Base-by-base conservation (phyloP, 345 rosid species). In the Salix koriyanagi region DNA sequence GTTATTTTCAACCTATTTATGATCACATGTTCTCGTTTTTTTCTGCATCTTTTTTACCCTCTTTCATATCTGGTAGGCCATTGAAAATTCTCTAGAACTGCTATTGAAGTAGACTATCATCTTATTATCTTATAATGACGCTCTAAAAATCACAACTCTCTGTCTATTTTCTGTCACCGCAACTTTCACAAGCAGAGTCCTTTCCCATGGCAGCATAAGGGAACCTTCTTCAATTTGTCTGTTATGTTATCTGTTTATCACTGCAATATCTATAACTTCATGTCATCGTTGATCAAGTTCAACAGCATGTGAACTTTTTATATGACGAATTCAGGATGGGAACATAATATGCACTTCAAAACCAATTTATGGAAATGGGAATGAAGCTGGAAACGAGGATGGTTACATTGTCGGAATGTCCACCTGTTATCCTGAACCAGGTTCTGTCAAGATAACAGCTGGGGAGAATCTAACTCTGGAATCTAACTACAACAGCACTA, bases 341-440 rank as follows among this genome's bases (percentile, higher is more conserved):
- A 80, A 79, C 32, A 79, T 67, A 13, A 81, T 93, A 28, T 93
- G 93, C 77, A 79, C 89, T 77, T 95, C 99, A 13, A 48, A 77
- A 23, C 87, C 98, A 0, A 79, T 36, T 48, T 95, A 93, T 65
- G 99, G 99, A 15, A 75, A 82, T 28, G 97, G 97, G 74, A 79
- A 56, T 16, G 93, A 91, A 82, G 88, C 91, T 10, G 99, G 97
- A 75, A 87, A 95, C 37, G 99, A 95, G 84, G 86, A 87, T 74
- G 99, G 97, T 72, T 95, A 93, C 65, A 82, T 95, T 36, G 97
- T 95, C 32, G 99, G 99, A 82, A 93, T 95, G 99, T 87, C 99
- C 5, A 77, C 97, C 37, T 95, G 96, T 85, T 91, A 91, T 83
- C 97, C 94, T 41, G 68, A 82, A 44, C 91, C 91, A n/a, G 93